Evolutionary conservation across 176 grass and related monocot species (phyloP), one percentile per base, ranked within the genome.

Genomic region (Cymbopogon citratus): DNA sequence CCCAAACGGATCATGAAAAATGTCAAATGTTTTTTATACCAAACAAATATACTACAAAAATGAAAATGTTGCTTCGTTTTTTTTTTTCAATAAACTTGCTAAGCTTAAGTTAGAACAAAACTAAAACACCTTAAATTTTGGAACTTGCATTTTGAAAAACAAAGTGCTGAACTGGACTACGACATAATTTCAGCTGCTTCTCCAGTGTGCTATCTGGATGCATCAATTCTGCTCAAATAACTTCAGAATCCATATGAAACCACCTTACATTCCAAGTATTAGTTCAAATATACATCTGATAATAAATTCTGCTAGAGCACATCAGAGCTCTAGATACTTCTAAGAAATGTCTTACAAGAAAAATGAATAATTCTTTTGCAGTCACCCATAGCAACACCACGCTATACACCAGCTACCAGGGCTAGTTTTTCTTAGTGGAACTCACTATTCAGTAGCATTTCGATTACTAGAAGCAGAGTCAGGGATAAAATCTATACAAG

Each of bases 401-500:
- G 8, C 60, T 84, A 12, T 68, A 67, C 75, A 46, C 9, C 76
- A 8, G 48, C 35, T 80, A 84, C 62, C 62, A 63, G 33, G 16
- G 12, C 29, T 61, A 41, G 67, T 26, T 26, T 59, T 62, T 63
- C 59, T 28, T 6, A 14, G 60, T 63, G 24, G n/a, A 60, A 60
- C 23, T 29, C 16, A 7, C n/a, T 51, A 69, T 19, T 28, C 18
- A 5, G 18, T 52, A 69, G 40, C 52, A 76, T 43, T 64, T 60
- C 23, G 25, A 35, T 11, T 63, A 27, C 26, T 69, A 79, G 12
- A 26, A 51, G 41, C 1, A 12, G 48, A 80, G 25, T 65, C n/a
- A 40, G 12, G 73, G 40, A 34, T 75, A 24, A 69, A 76, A 65
- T 56, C 41, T 89, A 43, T 56, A 76, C 24, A 71, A 54, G 77